phyloP scores from a whole-genome alignment of 1,284 basidiomycete species.

The Cystobasidium pallidum region DNA sequence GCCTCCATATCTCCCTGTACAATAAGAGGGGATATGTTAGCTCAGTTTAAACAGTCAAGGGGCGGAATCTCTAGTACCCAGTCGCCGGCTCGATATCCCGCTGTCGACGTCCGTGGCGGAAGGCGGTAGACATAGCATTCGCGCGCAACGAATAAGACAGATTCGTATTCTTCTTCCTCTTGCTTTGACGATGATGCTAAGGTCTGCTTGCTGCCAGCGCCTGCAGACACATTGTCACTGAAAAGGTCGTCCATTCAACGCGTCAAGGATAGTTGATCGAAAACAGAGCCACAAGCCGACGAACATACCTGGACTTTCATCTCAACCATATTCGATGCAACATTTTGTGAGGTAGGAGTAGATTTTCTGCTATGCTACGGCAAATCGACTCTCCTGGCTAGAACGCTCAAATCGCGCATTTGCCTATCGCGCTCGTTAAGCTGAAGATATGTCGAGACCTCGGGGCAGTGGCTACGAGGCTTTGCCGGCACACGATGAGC shows the following conservation, averaged over 20 bases:
- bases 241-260: slow-evolving; percentile 41
- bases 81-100: slow-evolving; percentile 80
- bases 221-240: slow-evolving; percentile 14
- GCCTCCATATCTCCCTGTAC: slow-evolving; percentile 69
- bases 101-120: slow-evolving; percentile 77
- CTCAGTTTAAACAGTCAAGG: background rate
- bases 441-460: slow-evolving; percentile 11
- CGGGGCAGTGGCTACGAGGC: slow-evolving; percentile 35
- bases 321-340: no score
- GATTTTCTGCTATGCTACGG: slow-evolving; percentile 13
- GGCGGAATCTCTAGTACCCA: slow-evolving; percentile 57
- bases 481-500: slow-evolving; percentile 37
- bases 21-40: background rate
- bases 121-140: slow-evolving; percentile 85
- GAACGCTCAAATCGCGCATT: background rate
- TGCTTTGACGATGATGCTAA: background rate
- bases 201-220: background rate
- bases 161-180: slow-evolving; percentile 35
- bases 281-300: background rate
- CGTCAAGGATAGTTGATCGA: slow-evolving; percentile 2
- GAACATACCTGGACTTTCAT: background rate
- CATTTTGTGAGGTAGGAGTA: background rate
- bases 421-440: background rate
- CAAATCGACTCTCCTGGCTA: background rate
- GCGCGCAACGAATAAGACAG: slow-evolving; percentile 63